Base-by-base conservation (phyloP, 2,329 filamentous ascomycete species). In the Domatiomyces globalis region DNA sequence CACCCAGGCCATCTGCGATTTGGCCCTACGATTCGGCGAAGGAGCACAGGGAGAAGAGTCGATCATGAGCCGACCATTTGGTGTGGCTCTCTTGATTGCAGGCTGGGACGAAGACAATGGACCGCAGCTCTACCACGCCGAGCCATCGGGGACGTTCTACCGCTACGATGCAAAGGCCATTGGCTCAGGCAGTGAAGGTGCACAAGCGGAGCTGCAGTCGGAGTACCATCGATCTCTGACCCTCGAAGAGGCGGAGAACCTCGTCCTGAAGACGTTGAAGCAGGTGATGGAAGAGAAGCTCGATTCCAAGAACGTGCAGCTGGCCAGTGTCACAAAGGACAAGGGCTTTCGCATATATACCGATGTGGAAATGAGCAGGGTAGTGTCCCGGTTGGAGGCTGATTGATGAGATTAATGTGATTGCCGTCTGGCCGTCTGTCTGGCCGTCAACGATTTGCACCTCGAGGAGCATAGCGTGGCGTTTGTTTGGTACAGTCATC, bases 271-370 rank as follows among this genome's bases (percentile, higher is more conserved):
- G 80, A 98, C 92, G 39, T 71, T 98, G 68, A 98, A 96, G 79
- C 92, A 98, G 73, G 92, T 98, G 61, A 98, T 98, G 92, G 92
- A 98, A 73, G 92, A 98, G 81, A 98, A 98, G 76, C 78, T 98
- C 55, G 92, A 98, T 68, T 80, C 88, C 58, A 98, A 98, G 80
- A 98, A 98, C 66, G 92, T 98, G 59, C 92, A 98, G 75, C 72
- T 98, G 61, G 92, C 92, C 50, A 96, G 90, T 66, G 92, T 98
- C 52, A 98, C 92, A 57, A 94, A 89, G 77, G 90, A 95, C 60
- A 90, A 86, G 72, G 92, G 92, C 51, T 98, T 98, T 78, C 84
- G 87, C 73, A 95, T 98, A 81, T 98, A 98, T 76, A 85, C 83
- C 53, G 92, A 98, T 63, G 87, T 90, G 65, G 90, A 96, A 75